Conservation (phyloP, 2,329 filamentous ascomycete species). For the Microthyrium microscopicum region DNA sequence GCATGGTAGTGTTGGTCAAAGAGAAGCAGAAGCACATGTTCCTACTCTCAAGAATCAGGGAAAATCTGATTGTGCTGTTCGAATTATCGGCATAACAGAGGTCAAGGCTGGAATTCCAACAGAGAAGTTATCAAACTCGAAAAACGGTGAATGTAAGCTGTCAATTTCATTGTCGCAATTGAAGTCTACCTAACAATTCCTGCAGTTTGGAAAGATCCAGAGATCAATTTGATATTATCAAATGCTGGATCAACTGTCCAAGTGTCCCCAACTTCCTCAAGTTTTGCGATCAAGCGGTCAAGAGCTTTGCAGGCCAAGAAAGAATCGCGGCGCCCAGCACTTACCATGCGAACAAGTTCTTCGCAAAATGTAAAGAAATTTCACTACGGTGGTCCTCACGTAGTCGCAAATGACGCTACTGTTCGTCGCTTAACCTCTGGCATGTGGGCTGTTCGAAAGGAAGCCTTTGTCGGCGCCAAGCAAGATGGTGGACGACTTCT, state of each 20-base stretch:
- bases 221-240: neutral
- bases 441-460: constrained; percentile 1
- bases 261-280: neutral
- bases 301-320: neutral
- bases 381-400: neutral
- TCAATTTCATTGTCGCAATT: no score
- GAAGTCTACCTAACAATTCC: neutral
- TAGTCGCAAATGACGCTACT: neutral
- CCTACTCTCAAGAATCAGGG: neutral
- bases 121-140: neutral
- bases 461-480: constrained; percentile 1
- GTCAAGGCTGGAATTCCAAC: neutral
- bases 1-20: neutral
- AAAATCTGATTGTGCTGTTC: neutral
- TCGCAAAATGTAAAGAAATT: neutral
- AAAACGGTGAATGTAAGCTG: neutral
- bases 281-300: neutral
- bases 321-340: neutral
- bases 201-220: neutral
- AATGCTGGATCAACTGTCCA: neutral
- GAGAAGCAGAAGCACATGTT: constrained; percentile 1
- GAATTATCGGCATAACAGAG: neutral
- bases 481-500: constrained; percentile 2
- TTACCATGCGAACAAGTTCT: neutral
- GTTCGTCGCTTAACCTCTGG: neutral